These are phyloP conservation scores for Salix suchowensis DNA, from an alignment of 345 rosid genomes.

Conservation along the genomic window DNA sequence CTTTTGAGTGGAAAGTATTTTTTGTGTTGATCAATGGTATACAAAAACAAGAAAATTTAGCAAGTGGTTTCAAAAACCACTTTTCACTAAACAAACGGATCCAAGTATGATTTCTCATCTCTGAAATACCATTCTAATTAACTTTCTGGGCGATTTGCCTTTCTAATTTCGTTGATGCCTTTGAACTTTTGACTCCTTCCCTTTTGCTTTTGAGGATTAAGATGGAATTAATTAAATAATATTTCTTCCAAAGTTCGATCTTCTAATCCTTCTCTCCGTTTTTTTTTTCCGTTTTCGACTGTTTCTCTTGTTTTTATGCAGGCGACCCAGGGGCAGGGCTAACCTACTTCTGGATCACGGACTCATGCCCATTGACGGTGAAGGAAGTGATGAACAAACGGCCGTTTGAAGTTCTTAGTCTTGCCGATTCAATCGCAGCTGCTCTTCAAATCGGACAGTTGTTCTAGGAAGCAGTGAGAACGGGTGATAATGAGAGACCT, in stretches of 20 bases:
- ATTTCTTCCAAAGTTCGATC: not conserved
- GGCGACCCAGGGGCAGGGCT: conserved; percentile 70
- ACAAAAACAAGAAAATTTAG: no score
- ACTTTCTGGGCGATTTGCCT: not conserved
- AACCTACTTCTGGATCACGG: conserved; percentile 92
- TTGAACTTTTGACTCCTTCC: not conserved
- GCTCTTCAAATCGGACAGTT: conserved; percentile 57
- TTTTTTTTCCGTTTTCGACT: not conserved
- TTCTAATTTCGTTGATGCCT: not conserved
- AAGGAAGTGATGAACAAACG: conserved; percentile 59
- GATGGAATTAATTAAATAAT: not conserved
- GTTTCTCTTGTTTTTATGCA: conserved; percentile 16
- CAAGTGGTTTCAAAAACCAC: no score
- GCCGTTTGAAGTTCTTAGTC: conserved; percentile 91
- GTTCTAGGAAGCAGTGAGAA: not conserved
- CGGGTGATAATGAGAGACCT: not conserved
- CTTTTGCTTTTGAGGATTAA: not conserved
- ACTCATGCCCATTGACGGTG: conserved; percentile 82
- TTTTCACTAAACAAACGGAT: not conserved
- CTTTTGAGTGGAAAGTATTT: no score
- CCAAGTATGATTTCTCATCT: not conserved
- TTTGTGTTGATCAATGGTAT: no score
- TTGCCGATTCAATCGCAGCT: conserved; percentile 76
- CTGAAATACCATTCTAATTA: not conserved
- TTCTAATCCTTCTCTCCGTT: not conserved